These are phyloP conservation scores for Luvunga scandens DNA, from an alignment of 345 rosid genomes.

Conservation along the genomic window DNA sequence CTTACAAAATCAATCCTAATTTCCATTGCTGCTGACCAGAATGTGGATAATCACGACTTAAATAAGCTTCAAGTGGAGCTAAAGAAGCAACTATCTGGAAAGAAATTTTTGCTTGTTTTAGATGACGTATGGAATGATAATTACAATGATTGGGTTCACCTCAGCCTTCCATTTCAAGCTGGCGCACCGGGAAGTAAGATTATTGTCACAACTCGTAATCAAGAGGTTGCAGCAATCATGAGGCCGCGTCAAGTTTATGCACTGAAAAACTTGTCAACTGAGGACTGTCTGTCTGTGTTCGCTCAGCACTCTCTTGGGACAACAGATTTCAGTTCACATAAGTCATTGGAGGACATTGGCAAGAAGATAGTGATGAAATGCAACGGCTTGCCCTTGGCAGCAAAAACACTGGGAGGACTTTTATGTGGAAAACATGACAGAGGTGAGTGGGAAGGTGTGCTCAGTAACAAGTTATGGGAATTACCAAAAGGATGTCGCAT, in stretches of 20 bases:
- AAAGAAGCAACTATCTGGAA: too few relatives aligned
- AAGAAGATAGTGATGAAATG: not conserved
- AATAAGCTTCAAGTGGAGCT: too few relatives aligned
- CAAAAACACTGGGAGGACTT: not conserved
- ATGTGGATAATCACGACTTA: too few relatives aligned
- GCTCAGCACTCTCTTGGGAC: not conserved
- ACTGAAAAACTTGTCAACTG: not conserved
- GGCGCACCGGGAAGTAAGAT: slow-evolving; percentile 1
- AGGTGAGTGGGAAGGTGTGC: not conserved
- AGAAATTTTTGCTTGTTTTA: slow-evolving; percentile 14
- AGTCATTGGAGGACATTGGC: not conserved
- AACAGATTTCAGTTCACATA: not conserved
- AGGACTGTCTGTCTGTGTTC: not conserved
- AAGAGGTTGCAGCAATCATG: not conserved
- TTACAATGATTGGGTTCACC: not conserved
- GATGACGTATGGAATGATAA: slow-evolving; percentile 25
- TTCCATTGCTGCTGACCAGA: too few relatives aligned
- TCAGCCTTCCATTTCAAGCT: not conserved
- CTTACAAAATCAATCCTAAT: too few relatives aligned
- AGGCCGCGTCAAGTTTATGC: too few relatives aligned
- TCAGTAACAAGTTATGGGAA: not conserved
- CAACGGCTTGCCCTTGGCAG: not conserved
- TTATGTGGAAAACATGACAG: not conserved
- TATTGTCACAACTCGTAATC: not conserved
- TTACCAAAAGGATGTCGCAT: not conserved